Base-by-base conservation (phyloP, 2,329 filamentous ascomycete genomes). In the Trichoderma breve region DNA sequence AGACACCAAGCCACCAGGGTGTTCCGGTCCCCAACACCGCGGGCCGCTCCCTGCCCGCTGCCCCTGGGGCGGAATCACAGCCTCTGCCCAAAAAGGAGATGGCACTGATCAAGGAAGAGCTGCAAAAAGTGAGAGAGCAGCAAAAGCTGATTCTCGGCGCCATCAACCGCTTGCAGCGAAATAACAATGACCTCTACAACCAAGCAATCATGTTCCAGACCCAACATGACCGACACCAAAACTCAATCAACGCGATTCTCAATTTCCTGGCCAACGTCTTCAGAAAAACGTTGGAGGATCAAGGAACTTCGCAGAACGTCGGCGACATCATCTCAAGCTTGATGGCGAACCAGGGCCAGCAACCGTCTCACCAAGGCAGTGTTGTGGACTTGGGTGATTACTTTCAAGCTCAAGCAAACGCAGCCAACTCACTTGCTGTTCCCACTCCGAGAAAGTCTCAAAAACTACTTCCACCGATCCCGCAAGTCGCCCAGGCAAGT, bases 221-320 rank as follows among this genome's bases (percentile, higher is more conserved):
- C 72, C 90, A 97, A 79, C 95, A 98, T 78, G 94, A 95, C 76
- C 91, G 96, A n/a, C 96, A 99, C 78, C 96, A 99, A 80, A 97
- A 95, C 79, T 98, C 95, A 0, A 98, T 99, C 82, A 98, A 98
- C 78, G 95, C 95, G n/a, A 98, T 99, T 74, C 87, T 99, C 55
- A 97, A 95, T 64, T 98, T 99, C 81, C 87, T 99, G 24, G 96
- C 95, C 60, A 98, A 97, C 14, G 95, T 99, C 55, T 99, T 98
- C 83, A 92, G 97, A 74, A 92, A 97, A 78, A 97, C 94, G 74
- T 84, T 99, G 64, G 95, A 98, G 79, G 93, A 95, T 43, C 92
- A 95, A 76, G 91, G 90, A 36, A 88, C 89, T 21, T 86, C 89
- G 1, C 90, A 93, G 78, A 95, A 93, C 73, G 88, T 98, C 55